Evolutionary conservation across 2,329 filamentous ascomycete genomes (phyloP), one percentile per base, ranked within the genome.

Genomic region (Aspergillus japonicus): DNA sequence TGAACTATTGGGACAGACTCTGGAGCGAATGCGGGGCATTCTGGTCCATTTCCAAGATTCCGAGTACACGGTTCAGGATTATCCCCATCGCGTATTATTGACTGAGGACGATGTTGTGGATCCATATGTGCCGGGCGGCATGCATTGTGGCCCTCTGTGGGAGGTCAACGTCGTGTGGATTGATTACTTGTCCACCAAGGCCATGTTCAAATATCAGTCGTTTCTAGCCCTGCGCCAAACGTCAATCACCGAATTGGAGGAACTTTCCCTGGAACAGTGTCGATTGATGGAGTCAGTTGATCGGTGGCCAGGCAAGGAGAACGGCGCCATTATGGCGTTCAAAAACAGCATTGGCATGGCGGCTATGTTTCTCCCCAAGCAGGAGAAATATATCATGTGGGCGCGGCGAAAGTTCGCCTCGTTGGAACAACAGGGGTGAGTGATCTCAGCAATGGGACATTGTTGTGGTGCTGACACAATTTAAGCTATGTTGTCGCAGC

Each of bases 141-240:
- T 97, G 2, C 91, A 90, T 73, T 79, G 83, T n/a, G 87, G 83
- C 0, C 86, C 87, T 0, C 73, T 92, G 1, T 94, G 90, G 77
- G 82, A 87, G 11, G 86, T 90, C 50, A 97, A 96, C 62, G 84
- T 90, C 52, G 80, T 92, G 16, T 81, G 83, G 58, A 84, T 92
- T 60, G 92, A 96, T 71, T 91, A 91, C 80, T 87, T 91, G 72
- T 89, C 89, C 7, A 86, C 93, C 24, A 83, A 89, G 51, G 81
- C 95, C 60, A 91, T 96, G 88, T 92, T 92, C 75, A 86, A 87
- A 65, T 88, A 89, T 66, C 90, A 95, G 68, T 85, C 88, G 1
- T 83, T 86, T 3, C 78, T 84, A 53, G 80, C 83, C 2, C 75
- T 85, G 54, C 81, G 82, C 44, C 77, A 83, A 77, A 68, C 80